A percentile compares a stretch with the other conserved stretches of the same genome.
phyloP scores from a whole-genome alignment of 305 asterid species.

The Fraxinus greggii region DNA sequence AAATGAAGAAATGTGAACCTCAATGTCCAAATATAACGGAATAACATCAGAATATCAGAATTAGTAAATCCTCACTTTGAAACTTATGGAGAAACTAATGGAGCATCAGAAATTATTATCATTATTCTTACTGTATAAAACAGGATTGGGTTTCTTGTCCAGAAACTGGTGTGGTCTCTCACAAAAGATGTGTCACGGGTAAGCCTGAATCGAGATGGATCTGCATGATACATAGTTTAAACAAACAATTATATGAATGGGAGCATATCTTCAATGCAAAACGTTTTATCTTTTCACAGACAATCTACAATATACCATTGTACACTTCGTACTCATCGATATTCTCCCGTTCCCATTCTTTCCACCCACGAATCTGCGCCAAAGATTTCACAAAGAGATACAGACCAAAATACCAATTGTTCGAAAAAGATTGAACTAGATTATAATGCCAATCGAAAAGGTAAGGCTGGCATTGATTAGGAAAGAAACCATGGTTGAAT shows the following conservation, averaged over 20 bases:
- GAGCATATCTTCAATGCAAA: neutral
- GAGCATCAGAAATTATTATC: neutral
- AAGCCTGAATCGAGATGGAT: conserved; percentile 64
- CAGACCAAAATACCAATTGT: neutral
- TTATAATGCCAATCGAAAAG: neutral
- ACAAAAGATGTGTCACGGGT: conserved; percentile 75
- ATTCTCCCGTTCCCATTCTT: conserved; percentile 69
- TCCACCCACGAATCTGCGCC: conserved; percentile 86
- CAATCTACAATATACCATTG: conserved; percentile 42
- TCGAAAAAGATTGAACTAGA: neutral
- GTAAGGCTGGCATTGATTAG: neutral
- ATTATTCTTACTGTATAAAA: conserved; percentile 53
- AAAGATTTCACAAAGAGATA: conserved; percentile 2
- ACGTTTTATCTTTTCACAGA: neutral
- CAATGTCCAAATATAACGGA: neutral
- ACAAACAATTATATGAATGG: neutral
- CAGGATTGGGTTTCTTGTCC: conserved; percentile 52
- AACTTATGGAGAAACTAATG: neutral
- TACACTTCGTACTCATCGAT: conserved; percentile 33
- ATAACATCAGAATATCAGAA: neutral
- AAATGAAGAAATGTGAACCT: neutral
- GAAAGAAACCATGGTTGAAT: neutral
- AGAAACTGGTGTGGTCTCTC: conserved; percentile 50
- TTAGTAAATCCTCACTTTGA: neutral
- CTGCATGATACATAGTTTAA: conserved; percentile 29